These are phyloP conservation scores for Diaporthe ilicicola DNA, from an alignment of 2,329 filamentous ascomycete genomes.

Conservation along the genomic window DNA sequence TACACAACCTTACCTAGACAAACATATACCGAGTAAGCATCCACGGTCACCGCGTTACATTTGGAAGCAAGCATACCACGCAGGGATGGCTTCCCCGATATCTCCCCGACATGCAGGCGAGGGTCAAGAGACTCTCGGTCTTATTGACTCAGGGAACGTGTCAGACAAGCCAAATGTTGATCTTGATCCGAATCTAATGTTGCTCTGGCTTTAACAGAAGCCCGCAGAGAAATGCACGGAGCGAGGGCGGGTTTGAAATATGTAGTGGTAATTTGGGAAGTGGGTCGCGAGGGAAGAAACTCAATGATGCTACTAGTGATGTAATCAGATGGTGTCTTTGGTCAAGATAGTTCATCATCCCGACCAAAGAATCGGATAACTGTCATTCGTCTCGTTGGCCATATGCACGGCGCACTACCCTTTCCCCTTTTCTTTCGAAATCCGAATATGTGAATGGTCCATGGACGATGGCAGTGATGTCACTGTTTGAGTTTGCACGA, in stretches of 20 bases:
- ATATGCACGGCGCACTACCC: not conserved
- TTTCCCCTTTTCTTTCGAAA: not conserved
- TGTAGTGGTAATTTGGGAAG: not conserved
- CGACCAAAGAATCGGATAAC: not conserved
- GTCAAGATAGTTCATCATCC: not conserved
- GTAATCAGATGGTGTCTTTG: not conserved
- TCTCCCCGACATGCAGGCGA: not conserved
- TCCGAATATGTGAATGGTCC: not conserved
- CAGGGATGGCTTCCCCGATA: not conserved
- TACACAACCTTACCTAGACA: too few species aligned
- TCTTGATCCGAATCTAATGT: not conserved
- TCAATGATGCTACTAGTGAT: too few species aligned
- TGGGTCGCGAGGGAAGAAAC: too few species aligned
- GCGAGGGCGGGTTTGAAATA: not conserved
- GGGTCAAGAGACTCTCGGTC: not conserved
- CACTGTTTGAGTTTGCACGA: not conserved
- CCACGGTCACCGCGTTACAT: not conserved
- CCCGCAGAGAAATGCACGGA: not conserved
- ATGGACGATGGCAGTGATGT: not conserved
- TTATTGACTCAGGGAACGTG: not conserved
- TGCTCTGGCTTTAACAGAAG: not conserved
- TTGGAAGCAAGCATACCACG: not conserved
- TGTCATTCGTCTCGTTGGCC: not conserved
- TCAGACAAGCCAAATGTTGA: not conserved
- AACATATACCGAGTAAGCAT: not conserved